Percentiles rank a stretch among this genome's conserved stretches.
Evolutionary conservation across 163 green algal genomes (phyloP).

Genomic region (Chlamydomonas reinhardtii): DNA sequence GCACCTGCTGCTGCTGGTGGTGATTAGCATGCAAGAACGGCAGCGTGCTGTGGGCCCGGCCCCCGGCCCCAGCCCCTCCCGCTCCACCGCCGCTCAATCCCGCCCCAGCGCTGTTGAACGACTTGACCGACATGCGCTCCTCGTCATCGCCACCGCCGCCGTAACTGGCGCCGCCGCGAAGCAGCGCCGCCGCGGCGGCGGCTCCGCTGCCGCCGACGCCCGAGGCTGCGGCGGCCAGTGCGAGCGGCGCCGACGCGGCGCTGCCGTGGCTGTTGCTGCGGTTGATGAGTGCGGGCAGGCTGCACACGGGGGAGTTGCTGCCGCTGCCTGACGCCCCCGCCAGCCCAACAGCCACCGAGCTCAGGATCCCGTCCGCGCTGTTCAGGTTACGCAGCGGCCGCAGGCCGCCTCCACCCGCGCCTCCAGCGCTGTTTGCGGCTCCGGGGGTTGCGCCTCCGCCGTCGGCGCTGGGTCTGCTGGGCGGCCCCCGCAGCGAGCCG

Average conservation of each 20-base stretch:
- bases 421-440: not conserved
- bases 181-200: not conserved
- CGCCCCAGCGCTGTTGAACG: not conserved
- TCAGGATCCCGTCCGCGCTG: constrained; percentile 4
- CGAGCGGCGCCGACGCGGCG: no score
- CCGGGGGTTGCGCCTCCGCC: not conserved
- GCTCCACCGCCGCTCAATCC: not conserved
- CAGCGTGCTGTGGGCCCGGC: not conserved
- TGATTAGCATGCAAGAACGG: not conserved
- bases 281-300: not conserved
- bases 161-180: not conserved
- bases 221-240: not conserved
- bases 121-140: not conserved
- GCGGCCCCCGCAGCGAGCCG: constrained; percentile 9
- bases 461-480: not conserved
- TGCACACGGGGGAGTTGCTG: not conserved
- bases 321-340: not conserved
- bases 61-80: not conserved
- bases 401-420: not conserved
- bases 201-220: no score
- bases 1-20: no score
- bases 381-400: not conserved
- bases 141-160: not conserved
- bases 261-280: not conserved
- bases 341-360: not conserved